Evolutionary conservation across 2,329 filamentous ascomycete genomes (phyloP).

Genomic region (Blastomyces parvus): DNA sequence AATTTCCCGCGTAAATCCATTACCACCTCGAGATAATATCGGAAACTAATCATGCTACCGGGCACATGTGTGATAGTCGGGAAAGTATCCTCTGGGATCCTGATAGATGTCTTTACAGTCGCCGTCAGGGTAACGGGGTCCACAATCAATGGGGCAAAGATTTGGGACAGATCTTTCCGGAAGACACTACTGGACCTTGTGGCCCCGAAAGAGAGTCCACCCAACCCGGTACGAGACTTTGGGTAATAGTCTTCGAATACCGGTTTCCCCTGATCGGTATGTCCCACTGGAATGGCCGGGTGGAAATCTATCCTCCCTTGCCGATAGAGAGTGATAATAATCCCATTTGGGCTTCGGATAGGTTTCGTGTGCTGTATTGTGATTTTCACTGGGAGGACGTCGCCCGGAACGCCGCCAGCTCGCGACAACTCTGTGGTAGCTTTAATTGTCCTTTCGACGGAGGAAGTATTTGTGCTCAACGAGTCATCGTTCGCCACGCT

Average conservation of each 20-base stretch:
- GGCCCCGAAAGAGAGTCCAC: conserved; percentile 75
- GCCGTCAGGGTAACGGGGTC: conserved; percentile 70
- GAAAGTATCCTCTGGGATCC: conserved; percentile 82
- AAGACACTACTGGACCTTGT: conserved; percentile 86
- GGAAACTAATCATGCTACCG: conserved; percentile 89
- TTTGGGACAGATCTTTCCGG: conserved; percentile 85
- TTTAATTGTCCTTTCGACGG: conserved; percentile 70
- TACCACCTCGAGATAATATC: conserved; percentile 86
- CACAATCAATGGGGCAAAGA: conserved; percentile 78
- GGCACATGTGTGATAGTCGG: conserved; percentile 86
- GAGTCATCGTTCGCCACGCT: conserved; percentile 39
- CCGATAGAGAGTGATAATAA: conserved; percentile 85
- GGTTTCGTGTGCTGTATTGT: conserved; percentile 79
- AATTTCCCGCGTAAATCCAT: conserved; percentile 85
- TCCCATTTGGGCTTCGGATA: conserved; percentile 81
- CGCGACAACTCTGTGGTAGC: conserved; percentile 74
- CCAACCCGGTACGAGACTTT: conserved; percentile 74
- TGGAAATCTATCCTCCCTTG: conserved; percentile 83
- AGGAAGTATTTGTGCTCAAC: conserved; percentile 43
- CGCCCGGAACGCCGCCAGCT: conserved; percentile 77
- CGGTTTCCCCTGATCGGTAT: conserved; percentile 55
- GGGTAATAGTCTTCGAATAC: conserved; percentile 80
- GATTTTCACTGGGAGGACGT: conserved; percentile 69
- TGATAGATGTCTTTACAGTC: conserved; percentile 70
- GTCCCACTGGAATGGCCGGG: conserved; percentile 49